These are phyloP conservation scores for Monosporascus sp. DNA, from an alignment of 2,329 filamentous ascomycete species.

Conservation along the genomic window DNA sequence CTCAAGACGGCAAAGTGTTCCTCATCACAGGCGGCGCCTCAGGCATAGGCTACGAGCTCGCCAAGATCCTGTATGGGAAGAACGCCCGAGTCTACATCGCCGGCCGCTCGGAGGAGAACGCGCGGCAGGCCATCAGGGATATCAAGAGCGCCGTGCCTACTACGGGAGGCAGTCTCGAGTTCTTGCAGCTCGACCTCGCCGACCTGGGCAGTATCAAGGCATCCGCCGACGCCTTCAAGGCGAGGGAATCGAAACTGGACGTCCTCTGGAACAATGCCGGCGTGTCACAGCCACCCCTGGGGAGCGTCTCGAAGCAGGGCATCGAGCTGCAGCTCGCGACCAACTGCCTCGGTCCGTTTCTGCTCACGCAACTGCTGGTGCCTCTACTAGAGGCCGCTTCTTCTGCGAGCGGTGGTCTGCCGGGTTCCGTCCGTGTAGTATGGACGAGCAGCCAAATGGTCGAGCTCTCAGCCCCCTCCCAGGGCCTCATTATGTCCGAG, in stretches of 20 bases:
- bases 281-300: conserved; percentile 11
- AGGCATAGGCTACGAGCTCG: conserved; percentile 15
- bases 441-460: conserved; percentile 13
- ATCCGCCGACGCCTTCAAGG: conserved; percentile 6
- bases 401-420: not conserved
- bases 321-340: conserved; percentile 30
- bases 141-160: not conserved
- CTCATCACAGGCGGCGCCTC: conserved; percentile 16
- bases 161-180: conserved; percentile 4
- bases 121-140: conserved; percentile 5
- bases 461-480: conserved; percentile 11
- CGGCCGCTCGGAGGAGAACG: conserved; percentile 8
- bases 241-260: conserved; percentile 8
- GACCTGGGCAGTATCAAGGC: conserved; percentile 11
- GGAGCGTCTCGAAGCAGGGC: conserved; percentile 24
- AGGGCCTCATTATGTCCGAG: conserved; percentile 12
- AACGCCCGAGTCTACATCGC: conserved; percentile 12
- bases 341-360: conserved; percentile 29
- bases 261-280: conserved; percentile 20
- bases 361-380: conserved; percentile 29
- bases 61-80: conserved; percentile 9
- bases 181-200: conserved; percentile 12
- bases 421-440: conserved; percentile 9
- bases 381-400: conserved; percentile 24
- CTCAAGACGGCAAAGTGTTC: conserved; percentile 13